These are phyloP conservation scores for Candida succiphila DNA, from an alignment of 805 yeast genomes.

Conservation along the genomic window DNA sequence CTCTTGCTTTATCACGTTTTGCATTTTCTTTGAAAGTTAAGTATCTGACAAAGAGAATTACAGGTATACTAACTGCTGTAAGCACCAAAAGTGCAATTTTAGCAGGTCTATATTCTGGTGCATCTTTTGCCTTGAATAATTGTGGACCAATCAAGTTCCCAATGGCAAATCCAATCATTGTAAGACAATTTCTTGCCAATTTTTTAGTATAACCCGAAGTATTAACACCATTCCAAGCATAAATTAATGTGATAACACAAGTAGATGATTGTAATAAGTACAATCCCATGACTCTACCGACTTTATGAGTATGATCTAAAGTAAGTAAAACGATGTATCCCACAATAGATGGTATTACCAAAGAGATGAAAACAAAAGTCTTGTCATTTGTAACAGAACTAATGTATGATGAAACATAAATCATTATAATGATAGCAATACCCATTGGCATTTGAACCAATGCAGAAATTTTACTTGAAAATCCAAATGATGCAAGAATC, in stretches of 20 bases:
- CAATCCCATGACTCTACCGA: slow-evolving; percentile 17
- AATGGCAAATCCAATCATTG: slow-evolving; percentile 51
- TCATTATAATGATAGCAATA: slow-evolving; percentile 24
- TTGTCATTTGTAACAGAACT: slow-evolving; percentile 11
- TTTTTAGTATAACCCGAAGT: slow-evolving; percentile 61
- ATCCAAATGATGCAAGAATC: slow-evolving; percentile 26
- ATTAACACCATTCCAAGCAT: slow-evolving; percentile 23
- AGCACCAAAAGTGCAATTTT: slow-evolving; percentile 41
- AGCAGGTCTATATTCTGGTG: slow-evolving; percentile 48
- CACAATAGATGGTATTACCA: slow-evolving; percentile 10
- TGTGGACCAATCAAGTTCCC: slow-evolving; percentile 68
- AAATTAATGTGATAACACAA: slow-evolving; percentile 17
- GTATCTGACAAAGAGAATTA: neutral
- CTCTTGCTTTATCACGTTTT: slow-evolving; percentile 11
- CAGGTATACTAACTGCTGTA: slow-evolving; percentile 6
- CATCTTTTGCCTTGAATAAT: slow-evolving; percentile 44
- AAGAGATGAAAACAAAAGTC: neutral
- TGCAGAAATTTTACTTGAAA: slow-evolving; percentile 7
- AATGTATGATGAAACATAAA: slow-evolving; percentile 8
- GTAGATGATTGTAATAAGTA: slow-evolving; percentile 17
- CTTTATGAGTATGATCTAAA: slow-evolving; percentile 11
- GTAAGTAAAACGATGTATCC: slow-evolving; percentile 25
- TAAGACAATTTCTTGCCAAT: slow-evolving; percentile 40
- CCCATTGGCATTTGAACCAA: slow-evolving; percentile 24
- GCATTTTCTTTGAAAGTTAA: slow-evolving; percentile 5